These are phyloP conservation scores for Euptelea pleiosperma DNA, from an alignment of 164 flowering plant species.

Conservation along the genomic window DNA sequence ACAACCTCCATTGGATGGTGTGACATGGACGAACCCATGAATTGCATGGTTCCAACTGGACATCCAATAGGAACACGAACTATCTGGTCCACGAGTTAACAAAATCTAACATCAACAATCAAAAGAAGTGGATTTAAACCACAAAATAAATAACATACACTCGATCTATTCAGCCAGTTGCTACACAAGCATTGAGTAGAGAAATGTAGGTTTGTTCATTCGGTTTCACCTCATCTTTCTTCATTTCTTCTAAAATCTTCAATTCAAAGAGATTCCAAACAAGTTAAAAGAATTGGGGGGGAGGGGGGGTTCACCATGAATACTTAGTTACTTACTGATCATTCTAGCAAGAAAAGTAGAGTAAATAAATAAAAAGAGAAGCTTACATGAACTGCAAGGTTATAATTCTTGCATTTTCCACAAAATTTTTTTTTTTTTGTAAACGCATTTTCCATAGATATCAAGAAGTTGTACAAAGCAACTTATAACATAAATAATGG, in stretches of 20 bases:
- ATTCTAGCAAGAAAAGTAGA: neutral
- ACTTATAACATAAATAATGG: slow-evolving; percentile 43
- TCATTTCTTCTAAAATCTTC: slow-evolving; percentile 95
- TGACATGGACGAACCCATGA: neutral
- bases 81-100: neutral
- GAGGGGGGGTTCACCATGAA: neutral
- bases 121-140: neutral
- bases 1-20: neutral
- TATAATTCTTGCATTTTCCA: slow-evolving; percentile 73
- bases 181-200: slow-evolving; percentile 84
- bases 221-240: slow-evolving; percentile 74
- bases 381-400: slow-evolving; percentile 63
- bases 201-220: slow-evolving; percentile 83
- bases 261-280: slow-evolving; percentile 18
- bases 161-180: slow-evolving; percentile 69
- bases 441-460: no score
- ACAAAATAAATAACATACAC: slow-evolving; percentile 60
- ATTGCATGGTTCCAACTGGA: neutral
- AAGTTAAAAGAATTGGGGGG: slow-evolving; percentile 11
- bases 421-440: no score
- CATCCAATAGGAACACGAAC: neutral
- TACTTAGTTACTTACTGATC: neutral
- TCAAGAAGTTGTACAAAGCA: slow-evolving; percentile 72
- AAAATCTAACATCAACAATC: slow-evolving; percentile 1
- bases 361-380: neutral